These are phyloP conservation scores for Candida dendrica DNA, from an alignment of 805 yeast genomes.

Conservation along the genomic window DNA sequence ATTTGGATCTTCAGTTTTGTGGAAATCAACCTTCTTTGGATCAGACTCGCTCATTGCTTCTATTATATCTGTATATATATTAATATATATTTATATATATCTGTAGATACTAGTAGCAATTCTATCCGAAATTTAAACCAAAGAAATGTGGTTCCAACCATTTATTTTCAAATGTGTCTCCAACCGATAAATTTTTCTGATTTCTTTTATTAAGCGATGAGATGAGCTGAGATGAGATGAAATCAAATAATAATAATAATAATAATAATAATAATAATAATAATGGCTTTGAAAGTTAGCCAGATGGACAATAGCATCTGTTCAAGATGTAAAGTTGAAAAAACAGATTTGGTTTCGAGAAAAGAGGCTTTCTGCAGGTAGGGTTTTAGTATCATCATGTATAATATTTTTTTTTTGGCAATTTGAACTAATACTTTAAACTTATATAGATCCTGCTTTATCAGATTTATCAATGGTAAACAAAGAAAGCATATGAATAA, in stretches of 20 bases:
- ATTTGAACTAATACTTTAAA: not conserved
- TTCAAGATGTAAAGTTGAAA: slow-evolving; percentile 38
- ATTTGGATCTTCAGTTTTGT: slow-evolving; percentile 16
- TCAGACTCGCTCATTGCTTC: not conserved
- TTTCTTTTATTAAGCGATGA: not conserved
- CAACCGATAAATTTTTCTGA: not conserved
- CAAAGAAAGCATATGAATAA: slow-evolving; percentile 70
- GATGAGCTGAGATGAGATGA: not conserved
- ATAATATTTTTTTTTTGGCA: not conserved
- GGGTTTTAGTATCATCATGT: no score
- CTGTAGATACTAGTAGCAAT: no score
- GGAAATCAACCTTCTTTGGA: slow-evolving; percentile 2
- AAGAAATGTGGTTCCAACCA: no score
- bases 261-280: no score
- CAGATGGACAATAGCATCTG: slow-evolving; percentile 7
- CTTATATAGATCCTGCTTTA: slow-evolving; percentile 42
- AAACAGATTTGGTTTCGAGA: slow-evolving; percentile 42
- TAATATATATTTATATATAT: no score
- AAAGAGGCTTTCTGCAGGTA: slow-evolving; percentile 57
- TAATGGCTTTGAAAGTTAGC: not conserved
- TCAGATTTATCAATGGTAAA: slow-evolving; percentile 67
- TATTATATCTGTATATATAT: no score
- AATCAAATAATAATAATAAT: no score
- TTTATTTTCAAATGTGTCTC: not conserved
- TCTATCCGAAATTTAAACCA: no score